Evolutionary conservation across 495 filamentous ascomycete species (phyloP).

Genomic region (Glutinoglossum americanum): DNA sequence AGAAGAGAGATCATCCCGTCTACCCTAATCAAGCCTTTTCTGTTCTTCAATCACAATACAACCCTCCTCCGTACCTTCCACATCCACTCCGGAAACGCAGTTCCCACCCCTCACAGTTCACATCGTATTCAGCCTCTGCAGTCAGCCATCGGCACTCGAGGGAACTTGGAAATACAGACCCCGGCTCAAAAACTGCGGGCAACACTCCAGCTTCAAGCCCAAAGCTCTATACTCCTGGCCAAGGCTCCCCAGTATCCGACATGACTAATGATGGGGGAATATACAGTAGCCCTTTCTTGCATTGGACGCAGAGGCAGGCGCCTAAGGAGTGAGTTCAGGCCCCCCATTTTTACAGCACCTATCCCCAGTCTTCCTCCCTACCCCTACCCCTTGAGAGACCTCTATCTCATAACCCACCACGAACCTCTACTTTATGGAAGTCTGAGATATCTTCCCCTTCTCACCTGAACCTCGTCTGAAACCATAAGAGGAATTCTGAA

Average conservation of each 20-base stretch:
- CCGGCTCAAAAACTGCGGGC: conserved; percentile 17
- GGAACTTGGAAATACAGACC: conserved; percentile 10
- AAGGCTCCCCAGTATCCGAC: conserved; percentile 5
- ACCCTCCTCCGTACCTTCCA: conserved; percentile 14
- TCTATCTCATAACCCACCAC: not conserved
- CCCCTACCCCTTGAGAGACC: not conserved
- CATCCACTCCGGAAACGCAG: conserved; percentile 13
- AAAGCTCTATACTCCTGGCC: conserved; percentile 17
- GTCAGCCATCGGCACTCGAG: conserved; percentile 9
- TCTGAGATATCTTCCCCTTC: not conserved
- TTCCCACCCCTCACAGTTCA: conserved; percentile 12
- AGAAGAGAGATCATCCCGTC: conserved; percentile 11
- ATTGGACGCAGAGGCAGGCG: conserved; percentile 18
- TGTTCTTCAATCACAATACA: conserved; percentile 19
- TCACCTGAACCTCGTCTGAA: not conserved
- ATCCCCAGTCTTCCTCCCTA: not conserved
- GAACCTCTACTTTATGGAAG: not conserved
- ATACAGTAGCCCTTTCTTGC: conserved; percentile 21
- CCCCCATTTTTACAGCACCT: not conserved
- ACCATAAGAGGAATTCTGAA: no score
- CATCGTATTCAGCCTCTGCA: conserved; percentile 12
- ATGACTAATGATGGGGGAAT: conserved; percentile 12
- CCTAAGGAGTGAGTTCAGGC: conserved; percentile 16
- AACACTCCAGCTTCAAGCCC: conserved; percentile 20
- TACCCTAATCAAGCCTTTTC: conserved; percentile 22